Conservation (phyloP, 2,329 filamentous ascomycete species). For the Purpureocillium lavendulum region DNA sequence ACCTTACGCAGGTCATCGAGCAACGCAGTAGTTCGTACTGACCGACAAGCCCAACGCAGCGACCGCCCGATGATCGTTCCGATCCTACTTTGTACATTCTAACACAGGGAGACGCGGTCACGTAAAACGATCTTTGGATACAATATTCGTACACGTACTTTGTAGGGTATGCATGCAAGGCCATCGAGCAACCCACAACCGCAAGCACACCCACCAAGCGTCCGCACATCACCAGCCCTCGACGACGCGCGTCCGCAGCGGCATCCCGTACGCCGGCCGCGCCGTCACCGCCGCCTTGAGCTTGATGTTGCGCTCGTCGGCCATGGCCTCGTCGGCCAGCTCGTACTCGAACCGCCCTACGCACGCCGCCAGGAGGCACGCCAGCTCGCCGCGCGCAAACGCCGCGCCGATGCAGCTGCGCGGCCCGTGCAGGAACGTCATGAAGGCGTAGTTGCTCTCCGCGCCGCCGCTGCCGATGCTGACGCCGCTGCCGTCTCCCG, state of each 20-base stretch:
- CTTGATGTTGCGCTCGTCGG: slow-evolving; percentile 57
- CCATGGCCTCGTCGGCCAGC: slow-evolving; percentile 47
- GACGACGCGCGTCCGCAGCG: slow-evolving; percentile 57
- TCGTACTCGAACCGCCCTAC: slow-evolving; percentile 66
- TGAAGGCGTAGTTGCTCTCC: slow-evolving; percentile 64
- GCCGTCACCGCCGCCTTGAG: slow-evolving; percentile 66
- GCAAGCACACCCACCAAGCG: no score
- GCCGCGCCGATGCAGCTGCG: slow-evolving; percentile 75
- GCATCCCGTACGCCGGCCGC: slow-evolving; percentile 63
- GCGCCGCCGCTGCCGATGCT: slow-evolving; percentile 52
- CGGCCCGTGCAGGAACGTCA: slow-evolving; percentile 83
- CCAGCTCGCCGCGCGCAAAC: slow-evolving; percentile 80
- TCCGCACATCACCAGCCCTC: slow-evolving; percentile 46
- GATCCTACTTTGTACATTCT: no score
- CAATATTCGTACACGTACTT: no score
- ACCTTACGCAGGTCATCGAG: no score
- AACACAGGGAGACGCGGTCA: no score
- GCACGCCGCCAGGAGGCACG: slow-evolving; percentile 69
- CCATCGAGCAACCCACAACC: no score
- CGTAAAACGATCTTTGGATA: no score
- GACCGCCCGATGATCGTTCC: no score
- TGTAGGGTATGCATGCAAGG: no score
- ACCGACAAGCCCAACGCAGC: no score
- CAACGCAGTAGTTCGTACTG: no score
- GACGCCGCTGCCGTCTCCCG: no score